These are phyloP conservation scores for Curvularia lunata DNA, from an alignment of 2,329 filamentous ascomycete species.

Conservation along the genomic window DNA sequence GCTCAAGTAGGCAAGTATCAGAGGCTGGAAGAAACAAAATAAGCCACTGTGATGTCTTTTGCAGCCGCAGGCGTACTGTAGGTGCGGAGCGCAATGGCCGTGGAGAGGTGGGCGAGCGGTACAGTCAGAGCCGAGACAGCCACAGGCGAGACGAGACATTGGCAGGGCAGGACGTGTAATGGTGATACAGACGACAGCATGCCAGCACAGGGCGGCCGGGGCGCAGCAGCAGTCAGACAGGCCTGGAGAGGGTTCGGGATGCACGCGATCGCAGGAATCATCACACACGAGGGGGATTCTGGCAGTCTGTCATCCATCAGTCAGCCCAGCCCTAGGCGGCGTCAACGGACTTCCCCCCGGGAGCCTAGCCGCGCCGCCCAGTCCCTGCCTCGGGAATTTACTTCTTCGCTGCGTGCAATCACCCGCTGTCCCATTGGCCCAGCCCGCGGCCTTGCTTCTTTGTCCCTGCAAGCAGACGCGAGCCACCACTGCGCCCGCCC, in stretches of 20 bases:
- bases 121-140: neutral
- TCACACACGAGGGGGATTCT: too few relatives aligned
- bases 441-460: constrained; percentile 7
- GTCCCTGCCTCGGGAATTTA: constrained; percentile 7
- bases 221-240: neutral
- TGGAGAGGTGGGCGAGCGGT: neutral
- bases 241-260: neutral
- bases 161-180: neutral
- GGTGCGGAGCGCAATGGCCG: neutral
- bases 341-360: neutral
- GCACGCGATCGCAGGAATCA: too few relatives aligned
- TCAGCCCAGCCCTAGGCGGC: neutral
- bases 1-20: neutral
- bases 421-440: constrained; percentile 17
- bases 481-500: constrained; percentile 30
- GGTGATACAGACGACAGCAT: too few relatives aligned
- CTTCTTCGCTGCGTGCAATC: constrained; percentile 9
- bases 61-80: neutral
- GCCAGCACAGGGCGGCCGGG: neutral
- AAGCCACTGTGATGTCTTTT: neutral
- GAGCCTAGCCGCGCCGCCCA: neutral
- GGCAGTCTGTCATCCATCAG: neutral
- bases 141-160: neutral
- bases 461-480: constrained; percentile 16
- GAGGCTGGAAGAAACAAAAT: neutral